phyloP scores from a whole-genome alignment of 768 basidiomycete genomes.

The Phanerochaete carnosa region DNA sequence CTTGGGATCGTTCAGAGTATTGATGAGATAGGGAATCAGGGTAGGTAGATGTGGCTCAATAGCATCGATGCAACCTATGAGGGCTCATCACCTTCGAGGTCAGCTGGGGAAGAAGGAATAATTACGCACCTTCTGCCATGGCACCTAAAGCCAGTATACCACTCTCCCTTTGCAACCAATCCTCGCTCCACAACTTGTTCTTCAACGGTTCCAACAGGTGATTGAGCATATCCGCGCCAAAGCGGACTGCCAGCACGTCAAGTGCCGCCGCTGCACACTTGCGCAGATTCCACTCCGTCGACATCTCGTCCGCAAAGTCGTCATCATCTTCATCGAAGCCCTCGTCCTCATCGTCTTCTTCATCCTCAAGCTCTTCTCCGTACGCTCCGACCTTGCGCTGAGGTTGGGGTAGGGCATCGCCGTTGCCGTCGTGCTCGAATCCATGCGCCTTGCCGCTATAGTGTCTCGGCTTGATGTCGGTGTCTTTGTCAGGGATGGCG shows the following conservation, averaged over 20 bases:
- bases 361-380: conserved; percentile 78
- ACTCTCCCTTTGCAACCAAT: conserved; percentile 95
- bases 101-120: neutral
- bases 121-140: conserved; percentile 87
- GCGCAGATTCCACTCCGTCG: conserved; percentile 97
- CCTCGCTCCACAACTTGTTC: conserved; percentile 86
- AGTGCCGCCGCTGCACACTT: conserved; percentile 98
- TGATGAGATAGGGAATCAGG: conserved; percentile 89
- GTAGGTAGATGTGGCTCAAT: conserved; percentile 94
- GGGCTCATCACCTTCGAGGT: neutral
- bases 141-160: conserved; percentile 95
- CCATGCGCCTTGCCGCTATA: conserved; percentile 86
- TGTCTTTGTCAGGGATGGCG: conserved; percentile 86
- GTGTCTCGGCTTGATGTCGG: conserved; percentile 95
- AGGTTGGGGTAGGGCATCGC: conserved; percentile 30
- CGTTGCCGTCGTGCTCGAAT: conserved; percentile 64
- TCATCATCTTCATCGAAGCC: conserved; percentile 75
- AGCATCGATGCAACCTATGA: conserved; percentile 88
- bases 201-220: conserved; percentile 88
- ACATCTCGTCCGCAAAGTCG: conserved; percentile 94
- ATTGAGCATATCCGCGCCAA: conserved; percentile 84
- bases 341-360: conserved; percentile 85
- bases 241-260: conserved; percentile 93
- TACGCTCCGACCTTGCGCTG: conserved; percentile 53
- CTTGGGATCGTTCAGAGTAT: conserved; percentile 88